A percentile compares a stretch with the other conserved stretches of the same genome.
Conservation (phyloP, 306 rosid species). For the Mimosa pudica region DNA sequence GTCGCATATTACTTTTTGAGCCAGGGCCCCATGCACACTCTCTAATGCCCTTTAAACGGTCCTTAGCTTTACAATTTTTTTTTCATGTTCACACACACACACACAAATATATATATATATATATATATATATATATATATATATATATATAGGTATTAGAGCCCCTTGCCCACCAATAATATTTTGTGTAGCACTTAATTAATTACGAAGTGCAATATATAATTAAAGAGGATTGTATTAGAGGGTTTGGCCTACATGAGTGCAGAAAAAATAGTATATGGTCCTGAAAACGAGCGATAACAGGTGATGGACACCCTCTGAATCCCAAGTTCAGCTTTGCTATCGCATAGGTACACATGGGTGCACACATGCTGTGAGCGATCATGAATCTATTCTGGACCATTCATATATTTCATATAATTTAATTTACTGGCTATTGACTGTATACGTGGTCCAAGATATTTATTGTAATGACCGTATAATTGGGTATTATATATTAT, state of each 20-base stretch:
- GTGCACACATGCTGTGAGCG: slow-evolving; percentile 35
- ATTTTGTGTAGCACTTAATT: not conserved
- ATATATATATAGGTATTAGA: too few species aligned
- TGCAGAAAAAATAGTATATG: slow-evolving; percentile 31
- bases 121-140: too few species aligned
- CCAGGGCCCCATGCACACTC: too few species aligned
- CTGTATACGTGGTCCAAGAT: slow-evolving; percentile 50
- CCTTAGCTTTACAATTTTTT: too few species aligned
- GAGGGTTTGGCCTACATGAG: slow-evolving; percentile 11
- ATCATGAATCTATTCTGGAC: slow-evolving; percentile 39
- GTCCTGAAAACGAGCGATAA: slow-evolving; percentile 67
- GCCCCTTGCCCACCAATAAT: not conserved
- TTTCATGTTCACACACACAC: too few species aligned
- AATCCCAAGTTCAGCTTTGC: slow-evolving; percentile 36
- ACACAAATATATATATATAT: too few species aligned
- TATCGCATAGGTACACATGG: slow-evolving; percentile 39
- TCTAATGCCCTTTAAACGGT: too few species aligned
- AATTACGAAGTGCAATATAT: not conserved
- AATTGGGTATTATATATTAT: slow-evolving; percentile 50
- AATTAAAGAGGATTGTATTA: not conserved
- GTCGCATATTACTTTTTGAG: not conserved
- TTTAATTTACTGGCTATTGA: slow-evolving; percentile 38
- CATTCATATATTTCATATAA: slow-evolving; percentile 41
- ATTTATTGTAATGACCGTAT: slow-evolving; percentile 56
- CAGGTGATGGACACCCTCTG: slow-evolving; percentile 41